phyloP scores from a whole-genome alignment of 139 green algal genomes.

The Gonium pectorale region DNA sequence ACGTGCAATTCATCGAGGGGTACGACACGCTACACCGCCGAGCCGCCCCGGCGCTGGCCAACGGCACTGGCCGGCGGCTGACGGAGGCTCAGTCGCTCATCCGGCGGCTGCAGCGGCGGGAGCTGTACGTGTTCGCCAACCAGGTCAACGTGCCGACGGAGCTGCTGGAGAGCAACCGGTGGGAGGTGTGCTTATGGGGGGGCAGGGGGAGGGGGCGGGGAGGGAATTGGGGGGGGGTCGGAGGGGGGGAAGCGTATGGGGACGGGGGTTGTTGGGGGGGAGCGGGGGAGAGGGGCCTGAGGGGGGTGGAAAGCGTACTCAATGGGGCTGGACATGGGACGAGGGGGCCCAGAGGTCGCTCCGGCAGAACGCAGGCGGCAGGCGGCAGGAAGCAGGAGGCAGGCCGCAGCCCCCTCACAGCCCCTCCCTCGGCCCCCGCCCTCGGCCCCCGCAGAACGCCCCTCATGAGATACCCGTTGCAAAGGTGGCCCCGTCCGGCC shows the following conservation, averaged over 20 bases:
- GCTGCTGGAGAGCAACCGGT: slow-evolving; percentile 27
- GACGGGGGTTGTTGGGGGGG: slow-evolving; percentile 36
- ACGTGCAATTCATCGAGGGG: too few relatives aligned
- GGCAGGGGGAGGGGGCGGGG: slow-evolving; percentile 31
- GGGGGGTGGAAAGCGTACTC: too few relatives aligned
- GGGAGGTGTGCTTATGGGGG: slow-evolving; percentile 11
- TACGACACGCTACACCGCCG: slow-evolving; percentile 3
- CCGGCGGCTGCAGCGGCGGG: slow-evolving; percentile 60
- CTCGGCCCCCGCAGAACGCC: too few relatives aligned
- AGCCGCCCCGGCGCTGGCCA: not conserved
- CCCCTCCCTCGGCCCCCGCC: too few relatives aligned
- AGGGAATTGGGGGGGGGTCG: not conserved
- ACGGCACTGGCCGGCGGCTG: slow-evolving; percentile 47
- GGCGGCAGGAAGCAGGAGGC: too few relatives aligned
- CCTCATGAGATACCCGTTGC: too few relatives aligned
- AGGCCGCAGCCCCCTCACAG: too few relatives aligned
- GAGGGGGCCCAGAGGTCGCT: too few relatives aligned
- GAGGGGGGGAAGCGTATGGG: not conserved
- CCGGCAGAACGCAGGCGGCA: too few relatives aligned
- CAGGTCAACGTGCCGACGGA: slow-evolving; percentile 63
- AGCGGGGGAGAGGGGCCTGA: not conserved
- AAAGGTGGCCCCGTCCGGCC: too few relatives aligned
- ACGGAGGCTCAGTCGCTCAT: slow-evolving; percentile 70
- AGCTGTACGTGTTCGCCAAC: slow-evolving; percentile 80
- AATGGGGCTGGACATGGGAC: too few relatives aligned